Conservation (phyloP, 495 filamentous ascomycete genomes). For the Saxophila tyrrhenica region DNA sequence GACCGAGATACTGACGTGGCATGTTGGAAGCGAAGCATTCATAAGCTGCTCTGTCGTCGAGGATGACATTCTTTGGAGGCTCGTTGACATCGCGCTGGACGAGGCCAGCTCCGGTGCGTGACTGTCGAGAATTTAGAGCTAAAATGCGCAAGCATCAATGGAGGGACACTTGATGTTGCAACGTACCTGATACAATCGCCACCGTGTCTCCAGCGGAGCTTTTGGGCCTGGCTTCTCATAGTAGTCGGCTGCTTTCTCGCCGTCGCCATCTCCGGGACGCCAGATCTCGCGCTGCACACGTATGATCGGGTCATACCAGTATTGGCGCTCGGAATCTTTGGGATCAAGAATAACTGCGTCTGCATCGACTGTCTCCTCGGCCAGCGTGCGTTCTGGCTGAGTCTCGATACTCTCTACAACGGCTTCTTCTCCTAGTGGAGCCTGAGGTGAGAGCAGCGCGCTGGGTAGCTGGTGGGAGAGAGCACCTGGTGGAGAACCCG, state of each 20-base stretch:
- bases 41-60: slow-evolving; percentile 25
- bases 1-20: slow-evolving; percentile 1
- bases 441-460: neutral
- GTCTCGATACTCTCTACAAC: neutral
- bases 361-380: neutral
- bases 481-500: no score
- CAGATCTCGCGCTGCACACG: slow-evolving; percentile 9
- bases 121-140: slow-evolving; percentile 17
- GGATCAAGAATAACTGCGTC: slow-evolving; percentile 7
- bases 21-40: slow-evolving; percentile 15
- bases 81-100: slow-evolving; percentile 13
- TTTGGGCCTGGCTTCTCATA: slow-evolving; percentile 1
- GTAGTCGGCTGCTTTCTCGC: slow-evolving; percentile 10
- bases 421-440: neutral
- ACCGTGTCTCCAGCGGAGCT: slow-evolving; percentile 6
- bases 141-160: slow-evolving; percentile 10
- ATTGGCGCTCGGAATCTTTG: slow-evolving; percentile 3
- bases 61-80: slow-evolving; percentile 24
- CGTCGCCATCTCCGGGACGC: slow-evolving; percentile 16
- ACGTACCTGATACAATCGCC: slow-evolving; percentile 16
- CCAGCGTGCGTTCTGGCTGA: neutral
- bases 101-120: slow-evolving; percentile 10
- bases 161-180: no score
- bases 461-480: no score
- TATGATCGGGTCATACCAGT: slow-evolving; percentile 2